These are phyloP conservation scores for Macrotyloma uniflorum DNA, from an alignment of 306 rosid species.

Conservation along the genomic window DNA sequence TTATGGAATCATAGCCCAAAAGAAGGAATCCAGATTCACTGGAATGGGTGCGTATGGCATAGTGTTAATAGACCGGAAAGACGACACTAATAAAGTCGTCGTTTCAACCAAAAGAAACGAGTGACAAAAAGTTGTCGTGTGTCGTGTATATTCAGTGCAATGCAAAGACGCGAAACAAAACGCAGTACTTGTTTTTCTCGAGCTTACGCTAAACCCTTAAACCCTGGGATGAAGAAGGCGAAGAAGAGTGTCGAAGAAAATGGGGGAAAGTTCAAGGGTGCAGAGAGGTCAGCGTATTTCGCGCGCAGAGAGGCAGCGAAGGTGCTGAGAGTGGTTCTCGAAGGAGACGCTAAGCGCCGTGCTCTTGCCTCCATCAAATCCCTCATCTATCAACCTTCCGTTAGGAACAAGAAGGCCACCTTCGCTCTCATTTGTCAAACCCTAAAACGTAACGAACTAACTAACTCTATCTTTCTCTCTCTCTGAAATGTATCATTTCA, in stretches of 20 bases:
- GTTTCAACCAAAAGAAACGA: neutral
- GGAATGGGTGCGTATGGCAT: neutral
- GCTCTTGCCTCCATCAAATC: slow-evolving; percentile 90
- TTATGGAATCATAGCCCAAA: too few species aligned
- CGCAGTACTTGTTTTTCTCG: neutral
- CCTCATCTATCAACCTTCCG: slow-evolving; percentile 75
- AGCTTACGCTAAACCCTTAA: slow-evolving; percentile 28
- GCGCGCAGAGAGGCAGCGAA: slow-evolving; percentile 90
- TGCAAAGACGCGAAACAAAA: neutral
- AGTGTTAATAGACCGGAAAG: neutral
- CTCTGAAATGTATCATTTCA: neutral
- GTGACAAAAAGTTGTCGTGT: too few species aligned
- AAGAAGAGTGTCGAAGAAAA: slow-evolving; percentile 30
- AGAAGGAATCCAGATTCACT: neutral
- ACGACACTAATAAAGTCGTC: neutral
- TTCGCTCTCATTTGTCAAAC: slow-evolving; percentile 86
- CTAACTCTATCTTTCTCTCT: neutral
- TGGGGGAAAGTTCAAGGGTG: slow-evolving; percentile 41
- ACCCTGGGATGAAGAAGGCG: slow-evolving; percentile 26
- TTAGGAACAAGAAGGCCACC: slow-evolving; percentile 87
- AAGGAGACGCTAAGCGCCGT: slow-evolving; percentile 82
- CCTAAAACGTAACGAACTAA: slow-evolving; percentile 65
- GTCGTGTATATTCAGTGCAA: neutral
- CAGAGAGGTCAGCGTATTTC: slow-evolving; percentile 81
- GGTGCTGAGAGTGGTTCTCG: slow-evolving; percentile 64